A percentile compares a stretch with the other conserved stretches of the same genome.
Evolutionary conservation across 2,329 filamentous ascomycete species (phyloP).

Genomic region (Lanzia echinophila): DNA sequence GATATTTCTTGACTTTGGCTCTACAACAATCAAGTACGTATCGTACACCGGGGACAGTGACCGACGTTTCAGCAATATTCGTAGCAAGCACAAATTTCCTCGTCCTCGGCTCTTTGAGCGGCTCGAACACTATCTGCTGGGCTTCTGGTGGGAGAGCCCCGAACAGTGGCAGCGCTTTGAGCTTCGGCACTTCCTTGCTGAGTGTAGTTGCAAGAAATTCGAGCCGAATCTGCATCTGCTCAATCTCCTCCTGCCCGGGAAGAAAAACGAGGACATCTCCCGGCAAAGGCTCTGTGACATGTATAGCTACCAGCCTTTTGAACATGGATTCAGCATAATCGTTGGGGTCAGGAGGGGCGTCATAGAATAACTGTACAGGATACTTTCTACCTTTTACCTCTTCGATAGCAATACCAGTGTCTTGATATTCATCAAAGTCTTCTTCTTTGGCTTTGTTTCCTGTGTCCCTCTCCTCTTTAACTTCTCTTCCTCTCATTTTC

Average conservation of each 20-base stretch:
- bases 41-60: slow-evolving; percentile 88
- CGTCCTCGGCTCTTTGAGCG: slow-evolving; percentile 62
- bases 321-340: slow-evolving; percentile 79
- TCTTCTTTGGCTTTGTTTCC: neutral
- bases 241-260: slow-evolving; percentile 88
- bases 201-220: slow-evolving; percentile 72
- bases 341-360: slow-evolving; percentile 55
- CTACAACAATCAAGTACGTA: slow-evolving; percentile 92
- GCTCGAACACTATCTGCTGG: slow-evolving; percentile 80
- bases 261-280: slow-evolving; percentile 92
- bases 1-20: slow-evolving; percentile 88
- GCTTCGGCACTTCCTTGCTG: slow-evolving; percentile 65
- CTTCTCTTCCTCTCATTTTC: too few relatives aligned
- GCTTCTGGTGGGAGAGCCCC: slow-evolving; percentile 81
- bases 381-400: slow-evolving; percentile 83
- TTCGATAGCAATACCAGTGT: slow-evolving; percentile 25
- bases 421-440: neutral
- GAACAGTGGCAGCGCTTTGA: slow-evolving; percentile 73
- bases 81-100: slow-evolving; percentile 89
- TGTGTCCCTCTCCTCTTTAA: neutral
- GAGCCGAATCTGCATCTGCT: slow-evolving; percentile 70
- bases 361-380: slow-evolving; percentile 72
- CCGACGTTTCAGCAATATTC: slow-evolving; percentile 97
- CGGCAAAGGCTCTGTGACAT: slow-evolving; percentile 81
- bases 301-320: slow-evolving; percentile 78